Evolutionary conservation across 805 yeast genomes (phyloP), one percentile per base, ranked within the genome.

Genomic region (Spathaspora gorwiae): DNA sequence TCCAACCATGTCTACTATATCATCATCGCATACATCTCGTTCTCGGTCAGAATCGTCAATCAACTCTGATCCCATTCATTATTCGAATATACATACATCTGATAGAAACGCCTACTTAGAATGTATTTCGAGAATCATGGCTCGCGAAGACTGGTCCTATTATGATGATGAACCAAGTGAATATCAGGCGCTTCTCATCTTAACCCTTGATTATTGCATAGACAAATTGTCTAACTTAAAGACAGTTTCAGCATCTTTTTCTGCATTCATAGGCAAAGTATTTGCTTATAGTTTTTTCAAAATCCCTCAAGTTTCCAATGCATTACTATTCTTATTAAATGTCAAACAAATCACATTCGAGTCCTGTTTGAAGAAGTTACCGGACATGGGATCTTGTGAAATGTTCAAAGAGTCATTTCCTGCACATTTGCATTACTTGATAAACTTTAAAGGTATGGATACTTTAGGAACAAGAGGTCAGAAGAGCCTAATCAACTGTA

Each of bases 181-280:
- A 26, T 75, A 66, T 52, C 55, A 65, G 29, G 51, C 49, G 7
- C 53, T 72, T 19, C 63, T 85, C 26, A 57, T 68, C n/a, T 66
- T 70, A 35, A 83, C 92, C 1, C 62, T 82, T 43, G 76, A 74
- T 40, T 75, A 70, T 52, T 70, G 79, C 44, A 68, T 84, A 10
- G 59, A 65, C 42, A 73, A 75, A 51, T 63, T 81, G 46, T 57
- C 64, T 31, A 64, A 71, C 40, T 54, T 72, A 45, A 81, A 81
- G 50, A 69, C 69, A 24, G 65, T 81, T 9, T 72, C 87, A 0
- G 60, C 80, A n/a, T 70, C 84, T 6, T 61, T 77, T 15, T 70
- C 80, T 19, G 88, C 89, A 3, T 83, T 84, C 52, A 67, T 80
- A 10, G 92, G 92, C 6, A 84, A 85, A 54, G 75, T 81, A 3